Conservation (phyloP, 331 rosid species). For the Malus hybrid region DNA sequence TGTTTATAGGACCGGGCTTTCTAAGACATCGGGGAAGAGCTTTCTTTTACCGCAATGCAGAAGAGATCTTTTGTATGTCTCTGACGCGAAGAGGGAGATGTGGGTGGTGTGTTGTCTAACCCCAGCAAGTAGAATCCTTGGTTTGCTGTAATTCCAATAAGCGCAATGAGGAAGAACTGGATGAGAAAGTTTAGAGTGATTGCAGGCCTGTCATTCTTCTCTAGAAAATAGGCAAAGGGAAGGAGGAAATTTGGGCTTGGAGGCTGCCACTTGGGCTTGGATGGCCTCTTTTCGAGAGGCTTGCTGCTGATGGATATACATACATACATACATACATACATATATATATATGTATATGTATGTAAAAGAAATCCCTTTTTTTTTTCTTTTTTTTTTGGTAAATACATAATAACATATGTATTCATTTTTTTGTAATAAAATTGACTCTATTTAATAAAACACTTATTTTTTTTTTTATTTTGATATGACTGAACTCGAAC, state of each 20-base stretch:
- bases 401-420: too few relatives aligned
- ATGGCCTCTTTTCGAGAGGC: too few relatives aligned
- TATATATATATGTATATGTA: too few relatives aligned
- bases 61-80: slow-evolving; percentile 79
- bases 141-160: slow-evolving; percentile 91
- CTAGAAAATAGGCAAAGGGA: slow-evolving; percentile 86
- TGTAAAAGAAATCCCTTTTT: too few relatives aligned
- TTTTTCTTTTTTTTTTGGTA: too few relatives aligned
- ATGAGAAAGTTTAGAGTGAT: slow-evolving; percentile 25
- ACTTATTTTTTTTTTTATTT: too few relatives aligned
- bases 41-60: slow-evolving; percentile 86
- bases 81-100: slow-evolving; percentile 91
- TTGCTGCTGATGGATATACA: too few relatives aligned
- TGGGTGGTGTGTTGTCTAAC: slow-evolving; percentile 87
- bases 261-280: too few relatives aligned
- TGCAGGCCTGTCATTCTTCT: slow-evolving; percentile 66
- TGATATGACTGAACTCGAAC: too few relatives aligned
- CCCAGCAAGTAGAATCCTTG: slow-evolving; percentile 98
- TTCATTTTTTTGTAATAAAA: too few relatives aligned
- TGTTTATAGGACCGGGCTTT: slow-evolving; percentile 68
- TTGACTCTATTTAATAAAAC: too few relatives aligned
- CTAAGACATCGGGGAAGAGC: slow-evolving; percentile 92
- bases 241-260: slow-evolving; percentile 18
- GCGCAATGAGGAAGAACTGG: slow-evolving; percentile 85
- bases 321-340: too few relatives aligned